These are phyloP conservation scores for Cladosporium austrohemisphaericum DNA, from an alignment of 2,329 filamentous ascomycete genomes.

Conservation along the genomic window DNA sequence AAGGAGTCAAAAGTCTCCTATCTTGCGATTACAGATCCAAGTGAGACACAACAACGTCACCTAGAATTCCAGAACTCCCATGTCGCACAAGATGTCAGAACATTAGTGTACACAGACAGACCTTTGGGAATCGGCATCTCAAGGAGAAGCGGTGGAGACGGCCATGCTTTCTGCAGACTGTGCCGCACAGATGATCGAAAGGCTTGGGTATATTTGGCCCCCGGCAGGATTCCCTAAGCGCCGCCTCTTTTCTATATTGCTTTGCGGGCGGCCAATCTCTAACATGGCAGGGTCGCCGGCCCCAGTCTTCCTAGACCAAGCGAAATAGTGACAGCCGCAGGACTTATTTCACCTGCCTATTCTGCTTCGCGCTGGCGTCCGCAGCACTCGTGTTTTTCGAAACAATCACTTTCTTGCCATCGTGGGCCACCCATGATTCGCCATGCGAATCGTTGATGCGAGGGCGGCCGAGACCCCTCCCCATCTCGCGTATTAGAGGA, in stretches of 20 bases:
- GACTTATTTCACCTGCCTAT: no score
- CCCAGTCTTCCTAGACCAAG: neutral
- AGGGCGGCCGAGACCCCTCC: conserved; percentile 4
- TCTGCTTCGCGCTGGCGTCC: no score
- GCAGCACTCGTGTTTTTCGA: no score
- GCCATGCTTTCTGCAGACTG: neutral
- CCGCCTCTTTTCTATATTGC: neutral
- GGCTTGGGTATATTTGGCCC: neutral
- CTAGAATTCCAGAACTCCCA: neutral
- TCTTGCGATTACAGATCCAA: no score
- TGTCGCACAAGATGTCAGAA: conserved; percentile 1
- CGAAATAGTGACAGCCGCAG: no score
- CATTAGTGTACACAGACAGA: neutral
- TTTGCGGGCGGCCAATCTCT: neutral
- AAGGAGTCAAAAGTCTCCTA: no score
- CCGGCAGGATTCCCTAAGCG: neutral
- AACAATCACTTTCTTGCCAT: no score
- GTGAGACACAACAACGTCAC: conserved; percentile 5
- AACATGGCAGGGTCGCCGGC: neutral
- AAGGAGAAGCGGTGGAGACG: neutral
- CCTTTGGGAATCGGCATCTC: neutral
- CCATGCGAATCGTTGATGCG: no score
- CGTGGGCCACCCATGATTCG: no score
- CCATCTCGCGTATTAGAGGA: neutral
- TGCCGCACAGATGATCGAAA: neutral